Conservation (phyloP, 371 early-diverging fungal genomes). For the Syncephalastrum contaminatum region DNA sequence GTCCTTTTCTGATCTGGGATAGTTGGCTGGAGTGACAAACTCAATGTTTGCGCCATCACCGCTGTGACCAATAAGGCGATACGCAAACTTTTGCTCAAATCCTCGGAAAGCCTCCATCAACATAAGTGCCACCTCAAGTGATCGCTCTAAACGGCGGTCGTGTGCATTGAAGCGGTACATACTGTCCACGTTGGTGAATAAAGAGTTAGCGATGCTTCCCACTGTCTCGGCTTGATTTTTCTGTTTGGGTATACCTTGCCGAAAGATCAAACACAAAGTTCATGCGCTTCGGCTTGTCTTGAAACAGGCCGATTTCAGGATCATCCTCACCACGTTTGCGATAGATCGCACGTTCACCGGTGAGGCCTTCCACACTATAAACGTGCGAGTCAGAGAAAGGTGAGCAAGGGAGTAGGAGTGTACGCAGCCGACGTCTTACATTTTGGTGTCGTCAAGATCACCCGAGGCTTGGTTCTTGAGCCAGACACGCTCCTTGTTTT, state of each 20-base stretch:
- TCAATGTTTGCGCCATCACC: slow-evolving; percentile 77
- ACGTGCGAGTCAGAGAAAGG: not conserved
- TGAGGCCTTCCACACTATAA: slow-evolving; percentile 69
- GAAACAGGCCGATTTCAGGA: slow-evolving; percentile 64
- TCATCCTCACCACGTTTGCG: slow-evolving; percentile 81
- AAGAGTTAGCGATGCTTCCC: not conserved
- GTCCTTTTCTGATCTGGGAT: slow-evolving; percentile 80
- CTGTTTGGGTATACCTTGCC: slow-evolving; percentile 38
- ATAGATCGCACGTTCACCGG: slow-evolving; percentile 80
- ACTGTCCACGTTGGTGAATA: slow-evolving; percentile 19
- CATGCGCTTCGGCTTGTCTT: slow-evolving; percentile 78
- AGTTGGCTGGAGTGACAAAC: slow-evolving; percentile 67
- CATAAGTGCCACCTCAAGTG: slow-evolving; percentile 74
- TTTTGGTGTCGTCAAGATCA: slow-evolving; percentile 81
- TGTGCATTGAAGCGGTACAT: slow-evolving; percentile 78
- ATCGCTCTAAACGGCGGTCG: slow-evolving; percentile 69
- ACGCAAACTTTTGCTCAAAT: slow-evolving; percentile 82
- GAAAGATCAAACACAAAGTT: slow-evolving; percentile 81
- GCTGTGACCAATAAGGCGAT: slow-evolving; percentile 77
- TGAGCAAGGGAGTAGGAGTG: not conserved
- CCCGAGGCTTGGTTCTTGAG: slow-evolving; percentile 79
- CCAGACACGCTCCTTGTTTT: slow-evolving; percentile 85
- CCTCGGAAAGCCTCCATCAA: slow-evolving; percentile 84
- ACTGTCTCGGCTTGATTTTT: not conserved
- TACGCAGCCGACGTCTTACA: slow-evolving; percentile 34